Evolutionary conservation across 306 rosid species (phyloP), one percentile per base, ranked within the genome.

Genomic region (Pyrus pyrifolia): DNA sequence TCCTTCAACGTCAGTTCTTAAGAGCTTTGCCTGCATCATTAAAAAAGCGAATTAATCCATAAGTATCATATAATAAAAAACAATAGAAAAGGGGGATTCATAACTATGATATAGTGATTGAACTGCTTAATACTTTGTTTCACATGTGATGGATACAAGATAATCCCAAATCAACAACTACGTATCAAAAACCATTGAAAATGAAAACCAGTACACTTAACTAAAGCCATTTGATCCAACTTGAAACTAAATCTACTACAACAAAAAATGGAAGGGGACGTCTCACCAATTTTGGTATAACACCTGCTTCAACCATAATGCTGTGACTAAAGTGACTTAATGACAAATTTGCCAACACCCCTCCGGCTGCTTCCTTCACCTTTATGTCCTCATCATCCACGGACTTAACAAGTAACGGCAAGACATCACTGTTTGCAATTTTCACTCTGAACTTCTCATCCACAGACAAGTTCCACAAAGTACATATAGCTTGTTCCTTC

Each of bases 361-460:
- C 96, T 27, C 88, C 94, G 0, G 97, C 93, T 65, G 97, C 96
- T 84, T 91, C 97, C 85, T 88, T 83, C 79, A 94, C 93, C 82
- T 67, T 81, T 68, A 84, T 68, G 75, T 91, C 91, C 81, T 94
- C 96, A 13, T 87, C 96, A 58, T 87, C 97, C 58, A 94, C 85
- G 59, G 81, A 81, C 87, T 87, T 91, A 66, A 88, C 82, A 75
- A 88, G 83, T 79, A 94, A 79, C 3, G 89, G 87, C 52, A 91
- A 68, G 52, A 81, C 61, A 53, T 94, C 95, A 66, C 76, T 59
- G 59, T 83, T 80, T 4, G 90, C 86, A 76, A 94, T 80, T 78
- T 88, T 87, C 49, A 31, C 67, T 72, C 93, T 79, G 75, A 87
- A 86, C 83, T 94, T 90, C 85, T 90, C 96, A 52, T 94, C 95